Conservation (phyloP, 2,329 filamentous ascomycete species). For the Neofusicoccum cordaticola region DNA sequence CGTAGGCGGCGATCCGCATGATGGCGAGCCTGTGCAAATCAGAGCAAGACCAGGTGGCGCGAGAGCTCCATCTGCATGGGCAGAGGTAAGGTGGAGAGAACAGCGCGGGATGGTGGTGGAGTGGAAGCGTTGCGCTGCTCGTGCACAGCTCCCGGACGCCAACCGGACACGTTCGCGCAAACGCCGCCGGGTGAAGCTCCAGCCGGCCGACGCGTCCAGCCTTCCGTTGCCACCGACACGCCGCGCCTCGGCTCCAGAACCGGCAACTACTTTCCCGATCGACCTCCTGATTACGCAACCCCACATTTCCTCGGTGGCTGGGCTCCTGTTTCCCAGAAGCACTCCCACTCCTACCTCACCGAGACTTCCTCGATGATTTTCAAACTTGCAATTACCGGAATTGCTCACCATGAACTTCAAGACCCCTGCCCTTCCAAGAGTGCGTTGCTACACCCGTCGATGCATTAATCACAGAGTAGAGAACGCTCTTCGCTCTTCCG, state of each 20-base stretch:
- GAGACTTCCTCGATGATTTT: too few species aligned
- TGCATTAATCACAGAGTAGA: too few species aligned
- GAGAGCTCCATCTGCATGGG: constrained; percentile 14
- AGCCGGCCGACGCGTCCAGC: background rate
- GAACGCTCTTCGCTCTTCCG: too few species aligned
- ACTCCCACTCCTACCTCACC: background rate
- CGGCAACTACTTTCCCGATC: background rate
- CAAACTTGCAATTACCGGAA: too few species aligned
- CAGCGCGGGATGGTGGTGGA: background rate
- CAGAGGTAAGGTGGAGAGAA: background rate
- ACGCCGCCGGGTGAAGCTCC: constrained; percentile 11
- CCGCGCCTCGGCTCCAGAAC: background rate
- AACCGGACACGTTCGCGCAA: constrained; percentile 18
- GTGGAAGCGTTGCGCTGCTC: constrained; percentile 3
- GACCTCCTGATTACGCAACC: background rate
- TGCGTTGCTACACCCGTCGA: too few species aligned
- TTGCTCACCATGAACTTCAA: too few species aligned
- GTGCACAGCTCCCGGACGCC: constrained; percentile 6
- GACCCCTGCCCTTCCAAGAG: too few species aligned
- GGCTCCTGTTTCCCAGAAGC: background rate
- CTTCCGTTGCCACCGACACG: background rate
- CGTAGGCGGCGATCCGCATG: constrained; percentile 18
- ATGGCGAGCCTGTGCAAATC: constrained; percentile 10
- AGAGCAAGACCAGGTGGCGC: constrained; percentile 1
- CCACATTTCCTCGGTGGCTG: background rate